Evolutionary conservation across 2,329 filamentous ascomycete species (phyloP).

Genomic region (Sporothrix sp.): DNA sequence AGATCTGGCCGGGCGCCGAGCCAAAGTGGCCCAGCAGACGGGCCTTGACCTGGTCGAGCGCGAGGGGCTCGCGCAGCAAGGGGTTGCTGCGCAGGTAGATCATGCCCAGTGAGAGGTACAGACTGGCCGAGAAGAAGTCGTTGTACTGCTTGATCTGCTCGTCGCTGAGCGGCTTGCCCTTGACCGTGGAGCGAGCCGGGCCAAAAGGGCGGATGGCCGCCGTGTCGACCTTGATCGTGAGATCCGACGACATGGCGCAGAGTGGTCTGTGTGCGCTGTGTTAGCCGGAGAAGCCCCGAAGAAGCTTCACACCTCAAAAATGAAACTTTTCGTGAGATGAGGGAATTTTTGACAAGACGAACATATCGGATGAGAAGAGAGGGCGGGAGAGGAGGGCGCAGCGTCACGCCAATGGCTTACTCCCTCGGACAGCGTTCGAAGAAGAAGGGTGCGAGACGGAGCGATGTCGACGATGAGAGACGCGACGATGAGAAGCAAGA

Average conservation of each 20-base stretch:
- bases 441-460: not conserved
- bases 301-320: not conserved
- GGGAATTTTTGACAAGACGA: not conserved
- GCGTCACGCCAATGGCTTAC: not conserved
- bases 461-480: not conserved
- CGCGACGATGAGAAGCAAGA: not conserved
- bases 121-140: conserved; percentile 63
- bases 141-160: conserved; percentile 61
- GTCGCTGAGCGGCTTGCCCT: conserved; percentile 49
- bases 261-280: not conserved
- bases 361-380: not conserved
- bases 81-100: conserved; percentile 69
- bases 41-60: conserved; percentile 61
- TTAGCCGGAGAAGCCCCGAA: not conserved
- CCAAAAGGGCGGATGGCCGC: conserved; percentile 56
- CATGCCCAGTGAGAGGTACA: conserved; percentile 72
- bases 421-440: not conserved
- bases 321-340: not conserved
- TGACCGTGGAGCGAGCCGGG: conserved; percentile 53
- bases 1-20: conserved; percentile 69
- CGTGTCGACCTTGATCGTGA: conserved; percentile 26
- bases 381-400: not conserved
- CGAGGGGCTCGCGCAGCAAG: conserved; percentile 58
- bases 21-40: conserved; percentile 71
- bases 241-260: not conserved